A percentile compares a stretch with the other conserved stretches of the same genome.
These are phyloP conservation scores for Stephania cephalantha DNA, from an alignment of 164 flowering plant genomes.

Conservation along the genomic window DNA sequence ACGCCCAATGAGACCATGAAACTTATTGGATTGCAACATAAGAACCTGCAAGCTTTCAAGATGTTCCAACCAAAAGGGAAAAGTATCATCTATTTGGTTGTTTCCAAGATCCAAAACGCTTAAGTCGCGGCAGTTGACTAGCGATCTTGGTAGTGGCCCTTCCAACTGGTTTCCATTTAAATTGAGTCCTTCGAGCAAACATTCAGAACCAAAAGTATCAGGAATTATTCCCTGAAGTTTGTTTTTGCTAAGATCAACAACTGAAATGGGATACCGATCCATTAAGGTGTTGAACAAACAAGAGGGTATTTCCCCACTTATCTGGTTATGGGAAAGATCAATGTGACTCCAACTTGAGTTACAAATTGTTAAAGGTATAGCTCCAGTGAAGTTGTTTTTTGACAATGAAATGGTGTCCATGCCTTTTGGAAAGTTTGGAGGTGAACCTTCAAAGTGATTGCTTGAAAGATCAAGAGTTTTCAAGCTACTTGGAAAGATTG, in stretches of 20 bases:
- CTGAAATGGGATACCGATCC: too few species aligned
- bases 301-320: slow-evolving; percentile 35
- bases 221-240: slow-evolving; percentile 34
- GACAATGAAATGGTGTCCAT: slow-evolving; percentile 33
- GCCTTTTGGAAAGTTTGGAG: slow-evolving; percentile 23
- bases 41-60: slow-evolving; percentile 41
- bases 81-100: slow-evolving; percentile 35
- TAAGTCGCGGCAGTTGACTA: slow-evolving; percentile 38
- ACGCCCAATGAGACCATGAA: slow-evolving; percentile 31
- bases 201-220: slow-evolving; percentile 13
- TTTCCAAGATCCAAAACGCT: slow-evolving; percentile 54
- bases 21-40: slow-evolving; percentile 43
- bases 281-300: slow-evolving; percentile 23
- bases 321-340: slow-evolving; percentile 45
- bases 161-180: slow-evolving; percentile 37
- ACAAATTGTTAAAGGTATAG: slow-evolving; percentile 40
- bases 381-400: slow-evolving; percentile 15
- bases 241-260: slow-evolving; percentile 41
- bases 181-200: slow-evolving; percentile 7
- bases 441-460: slow-evolving; percentile 27
- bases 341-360: slow-evolving; percentile 28
- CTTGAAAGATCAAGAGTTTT: not conserved
- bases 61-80: slow-evolving; percentile 41
- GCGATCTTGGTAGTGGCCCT: slow-evolving; percentile 47
- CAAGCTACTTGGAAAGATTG: not conserved